A percentile compares a stretch with the other conserved stretches of the same genome.
These are phyloP conservation scores for Bipolaris bicolor DNA, from an alignment of 2,329 filamentous ascomycete genomes.

Conservation along the genomic window DNA sequence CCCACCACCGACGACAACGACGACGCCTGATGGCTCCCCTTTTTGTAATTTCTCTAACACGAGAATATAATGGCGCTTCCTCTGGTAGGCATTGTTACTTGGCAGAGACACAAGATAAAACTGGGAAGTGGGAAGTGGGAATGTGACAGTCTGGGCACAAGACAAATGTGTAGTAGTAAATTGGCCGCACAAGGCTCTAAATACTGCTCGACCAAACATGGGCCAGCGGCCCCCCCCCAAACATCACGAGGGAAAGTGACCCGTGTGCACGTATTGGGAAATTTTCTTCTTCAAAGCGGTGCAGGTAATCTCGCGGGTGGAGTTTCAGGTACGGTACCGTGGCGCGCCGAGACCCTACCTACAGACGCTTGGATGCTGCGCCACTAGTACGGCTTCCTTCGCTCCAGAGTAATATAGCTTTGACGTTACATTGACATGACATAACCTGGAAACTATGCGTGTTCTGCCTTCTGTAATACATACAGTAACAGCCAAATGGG, in stretches of 20 bases:
- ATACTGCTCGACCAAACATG: neutral
- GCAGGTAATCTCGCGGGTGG: neutral
- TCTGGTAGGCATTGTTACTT: neutral
- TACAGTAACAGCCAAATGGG: neutral
- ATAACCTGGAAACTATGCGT: neutral
- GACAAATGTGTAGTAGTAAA: neutral
- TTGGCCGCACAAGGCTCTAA: neutral
- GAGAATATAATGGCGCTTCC: neutral
- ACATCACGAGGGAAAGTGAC: neutral
- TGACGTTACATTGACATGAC: neutral
- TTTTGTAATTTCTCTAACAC: too few relatives aligned
- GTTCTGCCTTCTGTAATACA: neutral
- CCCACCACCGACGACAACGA: too few relatives aligned
- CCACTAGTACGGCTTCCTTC: neutral
- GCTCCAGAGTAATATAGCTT: neutral
- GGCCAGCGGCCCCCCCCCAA: neutral
- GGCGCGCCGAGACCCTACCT: neutral
- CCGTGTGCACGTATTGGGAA: neutral
- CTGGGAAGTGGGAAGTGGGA: neutral
- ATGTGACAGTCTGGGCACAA: neutral
- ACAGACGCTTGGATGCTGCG: neutral
- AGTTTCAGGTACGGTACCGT: neutral
- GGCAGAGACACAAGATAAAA: neutral
- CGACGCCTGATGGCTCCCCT: too few relatives aligned
- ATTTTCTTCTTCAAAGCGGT: neutral